Conservation (phyloP, 1,139 yeast genomes). For the Protomyces lactucae-debilis region DNA sequence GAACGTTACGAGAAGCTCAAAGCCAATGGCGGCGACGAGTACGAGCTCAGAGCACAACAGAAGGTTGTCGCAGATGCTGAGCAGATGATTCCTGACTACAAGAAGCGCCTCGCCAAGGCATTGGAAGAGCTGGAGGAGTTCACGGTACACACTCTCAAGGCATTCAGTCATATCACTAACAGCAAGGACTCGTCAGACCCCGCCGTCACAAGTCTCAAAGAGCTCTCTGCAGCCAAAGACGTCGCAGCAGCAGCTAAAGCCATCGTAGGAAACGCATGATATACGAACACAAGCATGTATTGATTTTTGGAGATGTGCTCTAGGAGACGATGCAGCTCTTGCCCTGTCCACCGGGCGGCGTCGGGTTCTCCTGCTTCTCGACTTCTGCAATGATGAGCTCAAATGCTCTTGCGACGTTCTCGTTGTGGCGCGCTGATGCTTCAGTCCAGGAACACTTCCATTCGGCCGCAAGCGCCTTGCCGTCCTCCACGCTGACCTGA, state of each 20-base stretch:
- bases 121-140: constrained; percentile 14
- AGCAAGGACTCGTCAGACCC: constrained; percentile 13
- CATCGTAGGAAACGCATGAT: not conserved
- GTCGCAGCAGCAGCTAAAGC: constrained; percentile 1
- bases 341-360: constrained; percentile 24
- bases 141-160: not conserved
- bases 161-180: not conserved
- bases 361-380: constrained; percentile 56
- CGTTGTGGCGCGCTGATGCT: constrained; percentile 73
- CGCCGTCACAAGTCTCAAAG: not conserved
- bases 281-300: not conserved
- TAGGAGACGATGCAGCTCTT: constrained; percentile 23
- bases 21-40: constrained; percentile 24
- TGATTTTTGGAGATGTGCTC: not conserved
- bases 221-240: constrained; percentile 3
- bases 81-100: constrained; percentile 24
- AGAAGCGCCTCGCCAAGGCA: constrained; percentile 10
- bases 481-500: constrained; percentile 64
- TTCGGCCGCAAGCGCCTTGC: constrained; percentile 56
- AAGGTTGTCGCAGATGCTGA: constrained; percentile 26
- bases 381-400: constrained; percentile 65
- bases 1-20: constrained; percentile 5
- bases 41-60: constrained; percentile 19
- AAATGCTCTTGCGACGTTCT: constrained; percentile 60
- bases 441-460: constrained; percentile 68